These are phyloP conservation scores for Ophiocordyceps robertsii DNA, from an alignment of 2,329 filamentous ascomycete species.

Conservation along the genomic window DNA sequence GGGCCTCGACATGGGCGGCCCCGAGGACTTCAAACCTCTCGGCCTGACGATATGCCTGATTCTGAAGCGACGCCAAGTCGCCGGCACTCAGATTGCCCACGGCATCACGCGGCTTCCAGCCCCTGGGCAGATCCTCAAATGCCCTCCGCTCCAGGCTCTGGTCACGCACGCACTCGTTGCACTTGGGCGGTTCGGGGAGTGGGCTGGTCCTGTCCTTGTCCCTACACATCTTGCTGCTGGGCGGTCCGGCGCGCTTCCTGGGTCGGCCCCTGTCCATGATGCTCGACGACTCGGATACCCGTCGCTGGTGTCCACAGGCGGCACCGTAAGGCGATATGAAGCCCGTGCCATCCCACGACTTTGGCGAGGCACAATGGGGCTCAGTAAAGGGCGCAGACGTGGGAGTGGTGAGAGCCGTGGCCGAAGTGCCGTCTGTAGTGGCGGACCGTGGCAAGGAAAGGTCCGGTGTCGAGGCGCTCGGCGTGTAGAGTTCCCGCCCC, in stretches of 20 bases:
- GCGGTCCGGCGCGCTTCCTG: slow-evolving; percentile 34
- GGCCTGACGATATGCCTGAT: slow-evolving; percentile 49
- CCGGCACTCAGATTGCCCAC: slow-evolving; percentile 27
- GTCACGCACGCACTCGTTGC: slow-evolving; percentile 28
- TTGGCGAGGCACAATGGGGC: slow-evolving; percentile 25
- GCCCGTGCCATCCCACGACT: slow-evolving; percentile 25
- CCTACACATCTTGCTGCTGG: slow-evolving; percentile 15
- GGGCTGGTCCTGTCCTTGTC: slow-evolving; percentile 6
- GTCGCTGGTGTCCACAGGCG: slow-evolving; percentile 30
- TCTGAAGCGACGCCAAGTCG: slow-evolving; percentile 39
- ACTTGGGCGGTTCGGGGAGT: slow-evolving; percentile 15
- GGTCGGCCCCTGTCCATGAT: slow-evolving; percentile 51
- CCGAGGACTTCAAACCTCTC: slow-evolving; percentile 51
- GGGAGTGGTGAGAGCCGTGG: slow-evolving; percentile 32
- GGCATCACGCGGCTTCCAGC: slow-evolving; percentile 41
- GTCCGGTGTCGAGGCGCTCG: slow-evolving; percentile 21
- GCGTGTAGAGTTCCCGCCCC: slow-evolving; percentile 26
- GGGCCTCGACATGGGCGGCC: slow-evolving; percentile 46
- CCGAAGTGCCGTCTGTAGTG: slow-evolving; percentile 19
- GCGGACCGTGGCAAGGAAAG: slow-evolving; percentile 30
- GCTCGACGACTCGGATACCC: slow-evolving; percentile 42
- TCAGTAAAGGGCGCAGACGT: slow-evolving; percentile 33
- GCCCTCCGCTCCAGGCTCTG: slow-evolving; percentile 39
- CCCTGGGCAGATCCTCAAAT: slow-evolving; percentile 48
- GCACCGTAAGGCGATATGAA: neutral